Percentiles rank a stretch among this genome's conserved stretches.
phyloP scores from a whole-genome alignment of 2,329 filamentous ascomycete genomes.

The Phialocephala sp. region DNA sequence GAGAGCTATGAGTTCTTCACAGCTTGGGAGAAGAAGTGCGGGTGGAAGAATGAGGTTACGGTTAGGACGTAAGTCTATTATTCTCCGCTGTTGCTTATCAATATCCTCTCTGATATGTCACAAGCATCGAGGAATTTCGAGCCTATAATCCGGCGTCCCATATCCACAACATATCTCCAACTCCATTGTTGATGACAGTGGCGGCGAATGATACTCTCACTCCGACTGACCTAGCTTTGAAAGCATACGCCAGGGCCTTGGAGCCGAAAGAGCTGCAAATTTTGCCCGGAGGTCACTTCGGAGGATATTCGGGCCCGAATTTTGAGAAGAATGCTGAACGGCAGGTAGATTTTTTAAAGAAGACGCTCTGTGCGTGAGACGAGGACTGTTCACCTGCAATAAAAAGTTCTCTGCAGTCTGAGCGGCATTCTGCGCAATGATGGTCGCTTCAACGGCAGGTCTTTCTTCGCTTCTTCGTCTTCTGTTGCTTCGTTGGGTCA shows the following conservation, averaged over 20 bases:
- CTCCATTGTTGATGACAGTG: constrained; percentile 47
- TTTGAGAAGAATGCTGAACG: constrained; percentile 45
- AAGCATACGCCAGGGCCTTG: constrained; percentile 44
- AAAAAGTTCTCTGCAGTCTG: not conserved
- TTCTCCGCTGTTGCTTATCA: not conserved
- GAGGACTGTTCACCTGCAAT: not conserved
- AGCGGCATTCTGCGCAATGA: not conserved
- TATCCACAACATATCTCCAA: constrained; percentile 47
- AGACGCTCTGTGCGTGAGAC: constrained; percentile 20
- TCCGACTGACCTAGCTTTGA: constrained; percentile 44
- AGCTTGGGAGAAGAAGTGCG: constrained; percentile 42
- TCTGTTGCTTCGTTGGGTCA: constrained; percentile 15
- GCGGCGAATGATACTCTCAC: constrained; percentile 44
- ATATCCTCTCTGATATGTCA: not conserved
- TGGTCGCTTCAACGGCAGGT: not conserved
- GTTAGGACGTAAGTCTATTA: constrained; percentile 38
- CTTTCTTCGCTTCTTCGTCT: constrained; percentile 18
- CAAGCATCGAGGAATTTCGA: constrained; percentile 38
- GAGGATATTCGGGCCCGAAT: constrained; percentile 40
- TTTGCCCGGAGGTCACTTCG: constrained; percentile 49
- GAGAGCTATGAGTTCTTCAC: constrained; percentile 46
- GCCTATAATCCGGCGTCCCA: constrained; percentile 39
- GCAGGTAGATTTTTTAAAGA: constrained; percentile 44
- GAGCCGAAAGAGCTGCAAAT: constrained; percentile 49
- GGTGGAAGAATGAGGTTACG: constrained; percentile 49